A percentile compares a stretch with the other conserved stretches of the same genome.
These are phyloP conservation scores for Kingdonia uniflora DNA, from an alignment of 164 flowering plant species.

Conservation along the genomic window DNA sequence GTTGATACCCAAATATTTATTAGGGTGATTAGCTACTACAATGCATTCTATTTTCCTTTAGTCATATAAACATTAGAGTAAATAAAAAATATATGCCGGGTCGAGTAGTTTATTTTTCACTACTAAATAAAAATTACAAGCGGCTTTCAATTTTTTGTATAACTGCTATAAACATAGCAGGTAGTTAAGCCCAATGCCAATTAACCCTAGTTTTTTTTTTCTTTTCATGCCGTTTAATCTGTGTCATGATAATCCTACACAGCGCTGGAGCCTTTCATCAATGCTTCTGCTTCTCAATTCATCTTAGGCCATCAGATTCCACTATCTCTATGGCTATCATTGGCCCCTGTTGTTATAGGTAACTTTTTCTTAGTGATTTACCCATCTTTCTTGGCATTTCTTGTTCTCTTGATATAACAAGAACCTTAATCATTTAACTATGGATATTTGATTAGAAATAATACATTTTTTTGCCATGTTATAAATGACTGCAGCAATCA, in stretches of 20 bases:
- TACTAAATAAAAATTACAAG: too few species aligned
- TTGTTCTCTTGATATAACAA: neutral
- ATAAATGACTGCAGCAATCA: too few species aligned
- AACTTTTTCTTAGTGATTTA: conserved; percentile 1
- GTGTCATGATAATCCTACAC: conserved; percentile 16
- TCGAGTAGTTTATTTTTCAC: too few species aligned
- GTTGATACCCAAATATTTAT: too few species aligned
- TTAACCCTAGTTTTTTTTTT: neutral
- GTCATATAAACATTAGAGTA: too few species aligned
- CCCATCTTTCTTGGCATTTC: neutral
- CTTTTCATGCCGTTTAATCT: neutral
- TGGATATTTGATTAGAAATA: too few species aligned
- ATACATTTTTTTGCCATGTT: too few species aligned
- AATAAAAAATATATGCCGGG: too few species aligned
- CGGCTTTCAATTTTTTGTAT: too few species aligned
- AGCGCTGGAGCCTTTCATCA: conserved; percentile 64
- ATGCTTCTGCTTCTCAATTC: conserved; percentile 60
- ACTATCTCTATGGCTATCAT: conserved; percentile 44
- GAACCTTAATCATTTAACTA: neutral
- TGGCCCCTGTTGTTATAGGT: conserved; percentile 63
- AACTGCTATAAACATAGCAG: neutral
- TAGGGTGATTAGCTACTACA: too few species aligned
- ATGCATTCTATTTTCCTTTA: too few species aligned
- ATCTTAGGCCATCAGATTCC: conserved; percentile 57
- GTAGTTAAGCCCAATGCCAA: neutral